Percentiles rank a stretch among this genome's conserved stretches.
phyloP scores from a whole-genome alignment of 2,329 filamentous ascomycete genomes.

The Phoma sp. region DNA sequence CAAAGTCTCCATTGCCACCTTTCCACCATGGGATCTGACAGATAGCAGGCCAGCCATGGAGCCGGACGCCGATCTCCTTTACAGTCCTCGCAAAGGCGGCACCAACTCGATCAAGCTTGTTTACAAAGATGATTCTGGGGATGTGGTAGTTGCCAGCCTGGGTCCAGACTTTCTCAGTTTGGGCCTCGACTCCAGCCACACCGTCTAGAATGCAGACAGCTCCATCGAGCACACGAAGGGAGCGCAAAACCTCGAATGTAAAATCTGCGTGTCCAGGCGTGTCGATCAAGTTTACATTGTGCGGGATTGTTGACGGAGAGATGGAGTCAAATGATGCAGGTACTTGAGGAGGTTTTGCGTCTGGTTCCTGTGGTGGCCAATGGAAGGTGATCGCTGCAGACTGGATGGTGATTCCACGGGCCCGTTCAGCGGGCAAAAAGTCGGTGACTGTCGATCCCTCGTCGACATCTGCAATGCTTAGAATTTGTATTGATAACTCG shows the following conservation, averaged over 20 bases:
- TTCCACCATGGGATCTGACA: slow-evolving; percentile 97
- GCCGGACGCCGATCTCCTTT: slow-evolving; percentile 78
- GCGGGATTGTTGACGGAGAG: slow-evolving; percentile 60
- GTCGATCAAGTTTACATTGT: slow-evolving; percentile 71
- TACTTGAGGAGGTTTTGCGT: slow-evolving; percentile 27
- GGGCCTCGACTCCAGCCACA: slow-evolving; percentile 92
- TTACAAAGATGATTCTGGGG: slow-evolving; percentile 80
- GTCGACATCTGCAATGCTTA: slow-evolving; percentile 72
- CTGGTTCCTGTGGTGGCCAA: slow-evolving; percentile 73
- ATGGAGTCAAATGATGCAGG: slow-evolving; percentile 36
- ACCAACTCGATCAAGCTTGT: slow-evolving; percentile 84
- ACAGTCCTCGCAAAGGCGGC: slow-evolving; percentile 84
- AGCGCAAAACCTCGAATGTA: slow-evolving; percentile 93
- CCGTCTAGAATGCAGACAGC: slow-evolving; percentile 93
- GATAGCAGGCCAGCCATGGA: slow-evolving; percentile 85
- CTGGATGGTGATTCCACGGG: slow-evolving; percentile 95
- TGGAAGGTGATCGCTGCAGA: slow-evolving; percentile 94
- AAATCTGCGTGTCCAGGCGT: slow-evolving; percentile 98
- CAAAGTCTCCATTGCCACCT: slow-evolving; percentile 72
- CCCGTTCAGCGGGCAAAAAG: slow-evolving; percentile 90
- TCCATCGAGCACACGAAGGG: slow-evolving; percentile 84
- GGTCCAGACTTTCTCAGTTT: slow-evolving; percentile 95
- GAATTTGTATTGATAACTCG: background rate
- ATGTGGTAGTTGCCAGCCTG: slow-evolving; percentile 87
- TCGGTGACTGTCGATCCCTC: slow-evolving; percentile 97